Conservation (phyloP, 192 early-diverging fungal genomes). For the Phycomyces blakesleeanus region DNA sequence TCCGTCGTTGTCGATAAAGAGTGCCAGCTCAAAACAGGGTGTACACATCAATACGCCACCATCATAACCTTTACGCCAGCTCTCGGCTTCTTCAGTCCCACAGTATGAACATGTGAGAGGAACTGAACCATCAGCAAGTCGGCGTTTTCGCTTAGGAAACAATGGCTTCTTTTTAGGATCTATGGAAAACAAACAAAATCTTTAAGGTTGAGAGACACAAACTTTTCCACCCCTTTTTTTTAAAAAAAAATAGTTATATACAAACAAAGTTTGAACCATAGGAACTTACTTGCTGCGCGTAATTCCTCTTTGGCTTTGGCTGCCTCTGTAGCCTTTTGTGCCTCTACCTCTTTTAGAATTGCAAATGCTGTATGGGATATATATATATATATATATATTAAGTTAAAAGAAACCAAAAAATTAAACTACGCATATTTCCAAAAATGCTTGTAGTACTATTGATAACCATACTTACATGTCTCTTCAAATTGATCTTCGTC, state of each 20-base stretch:
- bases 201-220: conserved; percentile 7
- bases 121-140: conserved; percentile 16
- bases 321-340: conserved; percentile 33
- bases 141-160: conserved; percentile 24
- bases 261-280: background rate
- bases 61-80: conserved; percentile 70
- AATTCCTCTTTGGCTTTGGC: conserved; percentile 38
- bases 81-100: conserved; percentile 49
- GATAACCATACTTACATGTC: conserved; percentile 44
- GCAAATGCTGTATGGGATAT: too few relatives aligned
- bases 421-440: too few relatives aligned
- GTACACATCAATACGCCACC: conserved; percentile 67
- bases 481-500: conserved; percentile 49
- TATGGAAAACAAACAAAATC: conserved; percentile 1
- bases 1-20: conserved; percentile 34
- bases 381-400: too few relatives aligned
- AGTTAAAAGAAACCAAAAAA: too few relatives aligned
- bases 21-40: conserved; percentile 55
- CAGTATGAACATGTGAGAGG: conserved; percentile 58
- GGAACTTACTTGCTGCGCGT: conserved; percentile 27
- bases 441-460: background rate
- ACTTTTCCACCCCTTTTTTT: too few relatives aligned
- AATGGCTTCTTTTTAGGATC: conserved; percentile 22
- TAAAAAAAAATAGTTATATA: background rate
- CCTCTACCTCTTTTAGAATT: conserved; percentile 43